Evolutionary conservation across 2,329 filamentous ascomycete species (phyloP).

Genomic region (Dactylellina leptospora): DNA sequence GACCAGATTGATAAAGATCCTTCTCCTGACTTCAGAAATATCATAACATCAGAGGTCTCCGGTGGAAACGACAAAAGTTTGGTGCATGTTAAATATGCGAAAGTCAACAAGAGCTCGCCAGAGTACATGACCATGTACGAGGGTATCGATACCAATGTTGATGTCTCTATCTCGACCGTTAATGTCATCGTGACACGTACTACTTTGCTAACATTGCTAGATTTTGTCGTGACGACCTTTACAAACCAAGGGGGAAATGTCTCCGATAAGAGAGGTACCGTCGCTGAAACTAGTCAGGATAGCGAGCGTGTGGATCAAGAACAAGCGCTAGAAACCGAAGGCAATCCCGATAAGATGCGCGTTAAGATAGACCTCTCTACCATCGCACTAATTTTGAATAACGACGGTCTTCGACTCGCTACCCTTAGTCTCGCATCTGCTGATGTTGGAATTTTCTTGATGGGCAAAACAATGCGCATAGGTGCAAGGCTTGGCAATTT

Average conservation of each 20-base stretch:
- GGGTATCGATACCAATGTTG: slow-evolving; percentile 90
- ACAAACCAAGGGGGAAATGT: slow-evolving; percentile 70
- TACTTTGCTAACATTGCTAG: slow-evolving; percentile 87
- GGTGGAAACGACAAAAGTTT: slow-evolving; percentile 66
- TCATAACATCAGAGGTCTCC: slow-evolving; percentile 90
- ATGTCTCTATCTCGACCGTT: slow-evolving; percentile 91
- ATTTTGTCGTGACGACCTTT: slow-evolving; percentile 94
- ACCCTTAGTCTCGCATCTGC: slow-evolving; percentile 92
- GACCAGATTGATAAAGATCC: slow-evolving; percentile 92
- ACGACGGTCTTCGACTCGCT: slow-evolving; percentile 92
- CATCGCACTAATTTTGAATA: slow-evolving; percentile 93
- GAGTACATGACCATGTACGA: slow-evolving; percentile 93
- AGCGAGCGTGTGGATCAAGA: slow-evolving; percentile 43
- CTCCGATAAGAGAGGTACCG: slow-evolving; percentile 59
- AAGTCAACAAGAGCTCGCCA: slow-evolving; percentile 87
- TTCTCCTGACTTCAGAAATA: slow-evolving; percentile 90
- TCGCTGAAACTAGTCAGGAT: slow-evolving; percentile 58
- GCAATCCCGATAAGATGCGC: slow-evolving; percentile 76
- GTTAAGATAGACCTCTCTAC: slow-evolving; percentile 94
- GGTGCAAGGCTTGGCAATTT: slow-evolving; percentile 87
- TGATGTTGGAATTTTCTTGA: slow-evolving; percentile 87
- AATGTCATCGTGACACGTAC: slow-evolving; percentile 93
- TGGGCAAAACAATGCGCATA: slow-evolving; percentile 85
- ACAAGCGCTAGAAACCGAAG: slow-evolving; percentile 58
- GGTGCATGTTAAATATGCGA: slow-evolving; percentile 86